Conservation (phyloP, 306 rosid species). For the Comarum palustre region DNA sequence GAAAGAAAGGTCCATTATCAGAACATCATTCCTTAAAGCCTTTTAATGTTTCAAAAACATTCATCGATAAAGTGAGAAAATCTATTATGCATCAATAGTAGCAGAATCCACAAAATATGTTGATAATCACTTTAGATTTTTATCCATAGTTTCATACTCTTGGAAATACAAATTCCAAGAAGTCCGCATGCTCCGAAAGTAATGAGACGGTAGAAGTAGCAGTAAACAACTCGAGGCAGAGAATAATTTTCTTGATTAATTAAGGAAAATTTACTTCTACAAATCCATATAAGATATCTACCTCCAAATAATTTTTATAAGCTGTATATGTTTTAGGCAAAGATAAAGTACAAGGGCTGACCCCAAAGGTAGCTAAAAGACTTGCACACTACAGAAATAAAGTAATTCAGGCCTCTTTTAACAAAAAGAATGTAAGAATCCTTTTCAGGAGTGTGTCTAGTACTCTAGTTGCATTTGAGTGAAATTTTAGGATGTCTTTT, state of each 20-base stretch:
- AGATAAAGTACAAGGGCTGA: neutral
- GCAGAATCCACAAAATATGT: neutral
- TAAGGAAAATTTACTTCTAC: neutral
- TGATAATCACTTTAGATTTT: neutral
- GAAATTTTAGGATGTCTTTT: neutral
- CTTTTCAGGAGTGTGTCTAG: neutral
- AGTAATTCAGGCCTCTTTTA: neutral
- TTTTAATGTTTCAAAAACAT: neutral
- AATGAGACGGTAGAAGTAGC: neutral
- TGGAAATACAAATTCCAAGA: neutral
- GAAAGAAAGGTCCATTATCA: conserved; percentile 4
- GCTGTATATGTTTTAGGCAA: neutral
- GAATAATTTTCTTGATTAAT: neutral
- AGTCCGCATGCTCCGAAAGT: neutral
- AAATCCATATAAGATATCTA: neutral
- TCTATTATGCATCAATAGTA: neutral
- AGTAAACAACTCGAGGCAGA: neutral
- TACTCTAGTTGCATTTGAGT: no score
- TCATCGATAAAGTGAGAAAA: neutral
- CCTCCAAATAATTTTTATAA: neutral
- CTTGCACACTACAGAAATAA: neutral
- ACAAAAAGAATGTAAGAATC: neutral
- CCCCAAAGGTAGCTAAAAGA: neutral
- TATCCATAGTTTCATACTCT: neutral
- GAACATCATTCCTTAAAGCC: neutral